A percentile compares a stretch with the other conserved stretches of the same genome.
These are phyloP conservation scores for Phialocephala subalpina DNA, from an alignment of 2,329 filamentous ascomycete species.

Conservation along the genomic window DNA sequence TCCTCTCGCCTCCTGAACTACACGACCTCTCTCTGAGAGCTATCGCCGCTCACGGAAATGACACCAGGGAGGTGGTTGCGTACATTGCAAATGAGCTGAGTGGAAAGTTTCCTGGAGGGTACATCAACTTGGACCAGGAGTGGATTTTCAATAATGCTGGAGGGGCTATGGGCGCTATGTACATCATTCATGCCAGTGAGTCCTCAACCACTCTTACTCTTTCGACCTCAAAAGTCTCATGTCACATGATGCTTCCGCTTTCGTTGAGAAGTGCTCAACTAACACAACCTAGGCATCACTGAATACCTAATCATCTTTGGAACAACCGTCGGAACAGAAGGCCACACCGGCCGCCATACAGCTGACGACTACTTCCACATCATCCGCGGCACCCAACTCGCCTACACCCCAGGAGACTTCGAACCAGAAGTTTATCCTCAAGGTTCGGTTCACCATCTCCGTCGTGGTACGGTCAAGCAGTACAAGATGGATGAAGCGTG, in stretches of 20 bases:
- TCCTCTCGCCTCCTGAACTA: slow-evolving; percentile 75
- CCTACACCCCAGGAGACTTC: slow-evolving; percentile 75
- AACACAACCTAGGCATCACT: slow-evolving; percentile 66
- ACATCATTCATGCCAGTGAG: slow-evolving; percentile 85
- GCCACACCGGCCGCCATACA: slow-evolving; percentile 87
- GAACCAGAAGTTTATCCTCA: slow-evolving; percentile 73
- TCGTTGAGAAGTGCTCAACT: slow-evolving; percentile 8
- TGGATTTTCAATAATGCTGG: slow-evolving; percentile 95
- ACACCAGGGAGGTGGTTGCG: slow-evolving; percentile 73
- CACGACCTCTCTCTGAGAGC: slow-evolving; percentile 73
- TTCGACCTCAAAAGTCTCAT: background rate
- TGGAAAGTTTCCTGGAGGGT: slow-evolving; percentile 52
- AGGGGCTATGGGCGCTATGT: slow-evolving; percentile 92
- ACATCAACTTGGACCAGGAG: slow-evolving; percentile 77
- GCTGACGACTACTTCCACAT: slow-evolving; percentile 97
- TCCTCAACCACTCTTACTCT: slow-evolving; percentile 29
- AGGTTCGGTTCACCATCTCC: slow-evolving; percentile 76
- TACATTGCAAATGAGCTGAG: slow-evolving; percentile 76
- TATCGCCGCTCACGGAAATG: slow-evolving; percentile 74
- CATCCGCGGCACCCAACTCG: slow-evolving; percentile 77
- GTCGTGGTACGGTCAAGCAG: slow-evolving; percentile 78
- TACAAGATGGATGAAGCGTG: slow-evolving; percentile 81
- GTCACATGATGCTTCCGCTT: slow-evolving; percentile 1
- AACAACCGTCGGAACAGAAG: slow-evolving; percentile 84
- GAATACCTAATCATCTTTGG: slow-evolving; percentile 93